Evolutionary conservation across 352 stramenopile species (phyloP), one percentile per base, ranked within the genome.

Genomic region (Globisporangium radiosum): DNA sequence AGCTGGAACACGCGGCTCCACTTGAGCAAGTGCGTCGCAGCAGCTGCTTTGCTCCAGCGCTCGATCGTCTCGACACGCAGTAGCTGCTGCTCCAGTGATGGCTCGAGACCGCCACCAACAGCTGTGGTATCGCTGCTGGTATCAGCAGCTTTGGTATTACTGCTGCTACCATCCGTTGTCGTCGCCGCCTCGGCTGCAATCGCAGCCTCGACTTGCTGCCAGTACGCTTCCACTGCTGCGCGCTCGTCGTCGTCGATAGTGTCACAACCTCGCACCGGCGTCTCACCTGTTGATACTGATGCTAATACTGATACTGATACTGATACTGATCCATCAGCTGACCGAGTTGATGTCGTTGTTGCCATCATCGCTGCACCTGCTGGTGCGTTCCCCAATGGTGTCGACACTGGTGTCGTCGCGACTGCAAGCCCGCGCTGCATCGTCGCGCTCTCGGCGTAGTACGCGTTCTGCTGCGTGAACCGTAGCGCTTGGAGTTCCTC

Each of bases 381-480:
- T 33, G 25, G 25, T 52, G 58, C 42, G 65, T 55, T 48, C 19
- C 13, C 47, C 15, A 11, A 15, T 25, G 48, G 45, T 50, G n/a
- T 11, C 45, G 45, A 37, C 15, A 37, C n/a, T 47, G 45, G n/a
- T 8, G 15, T 9, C n/a, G 45, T 36, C 7, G 8, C n/a, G 15
- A 50, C n/a, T n/a, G 40, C 40, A 48, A 44, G 8, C 19, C 42
- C 2, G 6, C 40, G 37, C 55, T 45, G 61, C 52, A 62, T 60
- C 62, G 70, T 70, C 19, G 57, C 75, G 65, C 65, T 64, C 55
- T 88, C 76, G 33, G 76, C 82, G 40, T 90, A 90, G 53, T 90
- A 90, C 15, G 78, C 75, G 57, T 90, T 87, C 19, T 85, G 59
- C 33, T 90, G 78, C 11, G 81, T 90, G 39, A 90, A 73, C 47